Percentiles rank a stretch among this genome's conserved stretches.
Evolutionary conservation across 2,329 filamentous ascomycete genomes (phyloP).

Genomic region (Lachnellula subtilissima): DNA sequence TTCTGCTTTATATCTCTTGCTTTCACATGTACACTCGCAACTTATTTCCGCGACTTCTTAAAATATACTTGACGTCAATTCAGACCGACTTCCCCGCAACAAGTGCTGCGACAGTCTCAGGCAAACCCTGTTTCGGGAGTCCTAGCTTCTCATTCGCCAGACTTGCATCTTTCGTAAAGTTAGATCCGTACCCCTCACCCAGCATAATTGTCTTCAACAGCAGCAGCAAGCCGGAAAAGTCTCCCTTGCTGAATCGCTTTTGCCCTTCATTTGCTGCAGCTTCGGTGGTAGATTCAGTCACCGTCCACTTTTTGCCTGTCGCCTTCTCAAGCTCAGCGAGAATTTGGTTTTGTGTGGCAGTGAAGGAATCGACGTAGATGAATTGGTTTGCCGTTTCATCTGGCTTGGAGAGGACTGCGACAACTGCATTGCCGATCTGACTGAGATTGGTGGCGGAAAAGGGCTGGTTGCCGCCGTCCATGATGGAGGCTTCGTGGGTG

Average conservation of each 20-base stretch:
- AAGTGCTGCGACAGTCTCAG: constrained; percentile 1
- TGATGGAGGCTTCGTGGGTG: constrained; percentile 29
- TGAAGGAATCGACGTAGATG: constrained; percentile 32
- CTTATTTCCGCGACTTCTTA: no score
- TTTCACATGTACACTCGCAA: no score
- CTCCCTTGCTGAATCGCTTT: constrained; percentile 4
- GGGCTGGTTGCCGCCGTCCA: constrained; percentile 28
- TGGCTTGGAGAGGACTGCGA: constrained; percentile 31
- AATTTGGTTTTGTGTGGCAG: constrained; percentile 32
- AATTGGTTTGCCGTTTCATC: constrained; percentile 32
- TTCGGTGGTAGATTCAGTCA: constrained; percentile 20
- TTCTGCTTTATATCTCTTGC: no score
- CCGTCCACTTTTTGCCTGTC: constrained; percentile 30
- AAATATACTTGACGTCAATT: not conserved
- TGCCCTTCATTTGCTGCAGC: constrained; percentile 1
- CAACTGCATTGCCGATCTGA: constrained; percentile 31
- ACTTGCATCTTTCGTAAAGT: constrained; percentile 6
- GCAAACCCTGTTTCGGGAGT: constrained; percentile 7
- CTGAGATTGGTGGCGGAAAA: constrained; percentile 30
- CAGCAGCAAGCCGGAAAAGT: constrained; percentile 7
- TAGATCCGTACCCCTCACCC: constrained; percentile 10
- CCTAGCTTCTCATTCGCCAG: constrained; percentile 14
- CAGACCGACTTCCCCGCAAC: constrained; percentile 1
- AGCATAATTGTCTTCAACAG: constrained; percentile 9
- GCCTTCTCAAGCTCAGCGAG: constrained; percentile 28